Conservation (phyloP, 805 yeast genomes). For the Barnettozyma pratensis region DNA sequence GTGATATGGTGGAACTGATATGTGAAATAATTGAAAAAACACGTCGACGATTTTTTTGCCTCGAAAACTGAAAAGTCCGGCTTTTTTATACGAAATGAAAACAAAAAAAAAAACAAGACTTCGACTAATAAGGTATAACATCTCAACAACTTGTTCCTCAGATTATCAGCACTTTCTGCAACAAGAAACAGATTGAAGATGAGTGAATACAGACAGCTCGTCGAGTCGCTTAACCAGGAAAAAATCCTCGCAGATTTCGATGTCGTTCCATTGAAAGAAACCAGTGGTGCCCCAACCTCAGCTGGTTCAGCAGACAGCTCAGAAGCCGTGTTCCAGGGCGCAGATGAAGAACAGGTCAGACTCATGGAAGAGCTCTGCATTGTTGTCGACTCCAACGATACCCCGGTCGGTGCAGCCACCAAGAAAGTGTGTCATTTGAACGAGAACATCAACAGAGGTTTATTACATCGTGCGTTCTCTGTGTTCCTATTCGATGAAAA, state of each 20-base stretch:
- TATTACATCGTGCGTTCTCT: constrained; percentile 92
- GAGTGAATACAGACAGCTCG: constrained; percentile 42
- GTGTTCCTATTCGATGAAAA: constrained; percentile 86
- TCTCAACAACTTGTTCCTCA: too few species aligned
- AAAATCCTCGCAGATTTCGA: constrained; percentile 60
- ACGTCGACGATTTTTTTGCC: too few species aligned
- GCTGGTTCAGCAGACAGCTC: constrained; percentile 26
- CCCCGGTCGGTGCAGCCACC: constrained; percentile 88
- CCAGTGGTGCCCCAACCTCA: constrained; percentile 51
- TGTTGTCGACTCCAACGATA: constrained; percentile 82
- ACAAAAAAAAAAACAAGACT: too few species aligned
- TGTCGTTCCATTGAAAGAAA: constrained; percentile 54
- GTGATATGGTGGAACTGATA: too few species aligned
- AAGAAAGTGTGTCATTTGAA: constrained; percentile 86
- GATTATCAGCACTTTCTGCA: too few species aligned
- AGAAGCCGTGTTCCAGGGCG: constrained; percentile 65
- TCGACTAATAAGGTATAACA: too few species aligned
- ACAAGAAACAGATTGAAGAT: constrained; percentile 2
- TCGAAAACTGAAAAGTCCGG: too few species aligned
- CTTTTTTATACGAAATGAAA: too few species aligned
- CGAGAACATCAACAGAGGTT: constrained; percentile 80
- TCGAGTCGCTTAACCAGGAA: constrained; percentile 41
- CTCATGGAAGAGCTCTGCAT: constrained; percentile 97
- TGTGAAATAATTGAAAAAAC: too few species aligned
- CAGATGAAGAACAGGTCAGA: constrained; percentile 89